Percentiles rank a stretch among this genome's conserved stretches.
Evolutionary conservation across 2,329 filamentous ascomycete genomes (phyloP).

Genomic region (Pseudogymnoascus sp.): DNA sequence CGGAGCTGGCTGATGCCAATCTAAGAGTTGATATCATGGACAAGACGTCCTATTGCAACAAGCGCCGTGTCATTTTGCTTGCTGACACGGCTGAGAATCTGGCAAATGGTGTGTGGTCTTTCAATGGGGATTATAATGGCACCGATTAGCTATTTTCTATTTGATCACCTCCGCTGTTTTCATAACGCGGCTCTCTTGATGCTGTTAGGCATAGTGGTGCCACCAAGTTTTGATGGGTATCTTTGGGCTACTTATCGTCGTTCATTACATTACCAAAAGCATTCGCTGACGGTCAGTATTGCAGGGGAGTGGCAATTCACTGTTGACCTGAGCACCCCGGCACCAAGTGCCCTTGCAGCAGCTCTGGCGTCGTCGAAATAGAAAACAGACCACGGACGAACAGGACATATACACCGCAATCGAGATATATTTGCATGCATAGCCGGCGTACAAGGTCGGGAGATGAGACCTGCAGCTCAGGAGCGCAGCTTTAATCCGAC

Average conservation of each 20-base stretch:
- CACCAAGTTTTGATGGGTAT: not conserved
- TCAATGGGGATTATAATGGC: constrained; percentile 9
- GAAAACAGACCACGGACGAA: not conserved
- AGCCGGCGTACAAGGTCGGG: not conserved
- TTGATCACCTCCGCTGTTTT: not conserved
- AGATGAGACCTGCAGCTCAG: not conserved
- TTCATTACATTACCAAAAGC: not conserved
- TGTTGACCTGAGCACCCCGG: not conserved
- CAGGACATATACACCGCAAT: not conserved
- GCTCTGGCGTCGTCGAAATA: not conserved
- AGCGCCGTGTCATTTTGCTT: constrained; percentile 78
- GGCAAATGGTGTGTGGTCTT: constrained; percentile 61
- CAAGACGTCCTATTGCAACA: constrained; percentile 95
- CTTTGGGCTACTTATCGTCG: not conserved
- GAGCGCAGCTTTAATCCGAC: not conserved
- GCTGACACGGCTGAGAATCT: constrained; percentile 91
- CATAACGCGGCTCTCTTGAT: not conserved
- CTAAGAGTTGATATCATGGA: constrained; percentile 98
- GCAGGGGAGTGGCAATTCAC: constrained; percentile 5
- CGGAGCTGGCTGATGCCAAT: constrained; percentile 75
- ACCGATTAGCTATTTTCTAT: not conserved
- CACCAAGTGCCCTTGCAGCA: not conserved
- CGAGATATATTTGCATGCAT: constrained; percentile 7
- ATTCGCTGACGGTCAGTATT: constrained; percentile 2
- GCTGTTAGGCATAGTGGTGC: not conserved